These are phyloP conservation scores for Rhynchospora pubera DNA, from an alignment of 176 grass and related monocot species.

Conservation along the genomic window DNA sequence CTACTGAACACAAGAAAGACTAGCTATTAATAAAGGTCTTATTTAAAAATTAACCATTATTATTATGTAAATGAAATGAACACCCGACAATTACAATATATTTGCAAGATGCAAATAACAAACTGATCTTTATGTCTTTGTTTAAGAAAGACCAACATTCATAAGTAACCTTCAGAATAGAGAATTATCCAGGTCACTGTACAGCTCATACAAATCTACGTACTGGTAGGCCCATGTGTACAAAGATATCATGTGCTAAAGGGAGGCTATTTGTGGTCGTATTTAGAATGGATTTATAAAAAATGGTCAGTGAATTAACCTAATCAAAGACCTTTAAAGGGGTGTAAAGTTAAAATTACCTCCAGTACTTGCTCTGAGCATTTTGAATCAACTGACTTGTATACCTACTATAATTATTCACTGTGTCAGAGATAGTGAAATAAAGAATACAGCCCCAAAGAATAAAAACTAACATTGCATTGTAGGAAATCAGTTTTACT, in stretches of 20 bases:
- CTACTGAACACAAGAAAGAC: slow-evolving; percentile 43
- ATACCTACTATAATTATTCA: slow-evolving; percentile 40
- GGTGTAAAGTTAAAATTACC: slow-evolving; percentile 35
- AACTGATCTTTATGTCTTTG: not conserved
- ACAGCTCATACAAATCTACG: not conserved
- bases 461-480: not conserved
- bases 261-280: not conserved
- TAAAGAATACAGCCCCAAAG: not conserved
- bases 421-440: not conserved
- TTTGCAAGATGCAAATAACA: not conserved
- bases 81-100: not conserved
- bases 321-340: not conserved
- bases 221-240: not conserved
- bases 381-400: slow-evolving; percentile 84
- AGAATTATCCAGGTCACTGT: not conserved
- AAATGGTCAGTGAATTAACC: not conserved
- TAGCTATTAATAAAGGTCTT: not conserved
- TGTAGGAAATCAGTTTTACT: not conserved
- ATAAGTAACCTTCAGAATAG: not conserved
- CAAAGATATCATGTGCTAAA: not conserved
- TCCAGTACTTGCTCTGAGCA: slow-evolving; percentile 67
- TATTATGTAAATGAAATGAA: not conserved
- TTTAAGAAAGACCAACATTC: not conserved
- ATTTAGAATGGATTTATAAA: not conserved
- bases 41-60: not conserved